These are phyloP conservation scores for Nectriaceae sp. DNA, from an alignment of 2,329 filamentous ascomycete species.

Conservation along the genomic window DNA sequence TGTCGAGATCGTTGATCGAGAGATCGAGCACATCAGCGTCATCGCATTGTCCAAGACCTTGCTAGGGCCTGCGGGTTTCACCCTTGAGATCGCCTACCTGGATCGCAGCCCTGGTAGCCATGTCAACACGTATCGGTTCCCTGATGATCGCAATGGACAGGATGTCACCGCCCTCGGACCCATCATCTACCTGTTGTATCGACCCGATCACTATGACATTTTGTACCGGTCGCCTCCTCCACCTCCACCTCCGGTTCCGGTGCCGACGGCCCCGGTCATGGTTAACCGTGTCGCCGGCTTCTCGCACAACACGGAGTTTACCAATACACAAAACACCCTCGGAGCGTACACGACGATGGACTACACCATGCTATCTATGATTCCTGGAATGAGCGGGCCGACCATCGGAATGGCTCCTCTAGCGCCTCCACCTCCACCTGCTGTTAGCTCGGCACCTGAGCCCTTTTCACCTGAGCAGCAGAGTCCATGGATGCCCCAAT, in stretches of 20 bases:
- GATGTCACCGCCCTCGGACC: slow-evolving; percentile 46
- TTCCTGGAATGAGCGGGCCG: slow-evolving; percentile 44
- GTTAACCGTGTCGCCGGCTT: slow-evolving; percentile 55
- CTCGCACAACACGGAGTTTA: slow-evolving; percentile 46
- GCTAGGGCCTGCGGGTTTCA: slow-evolving; percentile 75
- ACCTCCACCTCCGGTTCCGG: slow-evolving; percentile 27
- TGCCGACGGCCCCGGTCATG: slow-evolving; percentile 43
- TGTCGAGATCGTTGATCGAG: slow-evolving; percentile 74
- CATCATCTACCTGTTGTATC: slow-evolving; percentile 63
- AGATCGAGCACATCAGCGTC: slow-evolving; percentile 91
- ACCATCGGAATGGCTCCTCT: slow-evolving; percentile 35
- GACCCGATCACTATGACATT: slow-evolving; percentile 89
- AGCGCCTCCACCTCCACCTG: slow-evolving; percentile 33
- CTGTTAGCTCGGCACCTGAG: slow-evolving; percentile 26
- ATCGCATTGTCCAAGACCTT: slow-evolving; percentile 76
- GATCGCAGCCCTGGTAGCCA: slow-evolving; percentile 79
- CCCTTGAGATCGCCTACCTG: slow-evolving; percentile 87
- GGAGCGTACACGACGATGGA: slow-evolving; percentile 45
- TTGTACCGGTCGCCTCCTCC: slow-evolving; percentile 65
- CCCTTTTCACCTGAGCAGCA: slow-evolving; percentile 38
- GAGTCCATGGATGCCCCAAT: slow-evolving; percentile 39
- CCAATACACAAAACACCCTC: slow-evolving; percentile 41
- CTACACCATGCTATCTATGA: slow-evolving; percentile 46
- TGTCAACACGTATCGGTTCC: slow-evolving; percentile 72
- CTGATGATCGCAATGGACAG: slow-evolving; percentile 51